Base-by-base conservation (phyloP, 257 asterid species). In the Ophiorrhiza pumila region DNA sequence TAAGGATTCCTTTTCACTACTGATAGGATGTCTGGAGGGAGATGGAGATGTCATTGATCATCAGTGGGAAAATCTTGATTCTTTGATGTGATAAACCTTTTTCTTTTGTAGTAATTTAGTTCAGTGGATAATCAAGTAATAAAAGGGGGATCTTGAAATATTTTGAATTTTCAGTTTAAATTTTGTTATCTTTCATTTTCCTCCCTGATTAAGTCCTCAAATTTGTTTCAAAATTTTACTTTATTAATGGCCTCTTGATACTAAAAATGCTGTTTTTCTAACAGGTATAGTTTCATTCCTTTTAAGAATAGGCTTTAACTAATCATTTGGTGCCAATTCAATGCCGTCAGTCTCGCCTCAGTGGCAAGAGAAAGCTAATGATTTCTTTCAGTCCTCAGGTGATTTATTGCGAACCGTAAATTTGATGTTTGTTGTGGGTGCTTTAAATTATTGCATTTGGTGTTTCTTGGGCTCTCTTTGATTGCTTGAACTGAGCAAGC, bases 281-380 rank as follows among this genome's bases (percentile, higher is more conserved):
- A 61, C 77, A 65, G 74, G 71, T 35, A 27, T 65, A 62, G 53
- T 65, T 64, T 46, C 12, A 18, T 7, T 58, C 57, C 43, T 71
- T 29, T 58, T 52, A 27, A 5, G 39, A 59, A 22, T 29, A 34
- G 45, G 20, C 50, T 55, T 67, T 62, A 42, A 47, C 31, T 62
- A 1, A 37, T 8, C 74, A 69, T 68, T 74, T 82, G 81, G 74
- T 79, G 82, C 63, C 65, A 76, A 71, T 56, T 64, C 85, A 85
- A 90, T 90, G 98, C 89, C 95, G 74, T 82, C 90, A n/a, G 73
- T 56, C 58, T 87, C 90, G 12, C 98, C 94, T 77, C 92, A 84
- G 85, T 91, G 95, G 98, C 96, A 89, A 79, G 97, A 85, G 68
- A 93, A 93, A 84, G 96, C 97, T 79, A 85, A 67, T 72, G 97